Base-by-base conservation (phyloP, 257 asterid genomes). In the Jacaranda copaia region DNA sequence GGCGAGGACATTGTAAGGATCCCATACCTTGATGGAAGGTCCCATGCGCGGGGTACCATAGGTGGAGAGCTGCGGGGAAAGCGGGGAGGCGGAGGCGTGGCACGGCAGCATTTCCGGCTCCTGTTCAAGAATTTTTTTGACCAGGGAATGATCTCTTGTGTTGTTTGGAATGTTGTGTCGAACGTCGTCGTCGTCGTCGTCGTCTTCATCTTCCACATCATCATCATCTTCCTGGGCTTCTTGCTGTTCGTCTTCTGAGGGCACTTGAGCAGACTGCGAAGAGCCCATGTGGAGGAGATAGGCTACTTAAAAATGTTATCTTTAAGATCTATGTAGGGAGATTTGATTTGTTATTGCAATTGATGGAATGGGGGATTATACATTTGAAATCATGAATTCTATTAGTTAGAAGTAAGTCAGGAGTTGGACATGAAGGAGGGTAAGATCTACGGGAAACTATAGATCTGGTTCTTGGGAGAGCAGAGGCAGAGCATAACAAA, bases 21-120 rank as follows among this genome's bases (percentile, higher is more conserved):
- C 98, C 98, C 97, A 95, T 13, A 95, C 98, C 88, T 91, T 95
- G 79, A 93, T 96, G 7, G 97, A 88, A 3, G 98, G 93, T 1
- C 97, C 97, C 64, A 88, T 78, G 4, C 97, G 89, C 0, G 98
- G 98, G 2, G 98, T 95, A 25, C 92, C 92, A 66, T 91, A 81
- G 20, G 97, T 82, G 71, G 99, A 95, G 16, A 90, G 92, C 93
- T 95, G 99, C 42, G 99, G 98, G 61, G 97, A 93, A 0, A 95
- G 93, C 8, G 99, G 99, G 8, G 99, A 95, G 6, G 98, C 99
- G 46, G 99, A 93, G 66, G 97, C 90, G 88, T 95, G 97, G 86
- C 92, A 96, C n/a, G 98, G 97, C 68, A 91, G 89, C 89, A 91
- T 95, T 77, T 95, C 99, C 5, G 99, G 99, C 78, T 95, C 99